Conservation (phyloP, 306 rosid genomes). For the Dryas drummondii region DNA sequence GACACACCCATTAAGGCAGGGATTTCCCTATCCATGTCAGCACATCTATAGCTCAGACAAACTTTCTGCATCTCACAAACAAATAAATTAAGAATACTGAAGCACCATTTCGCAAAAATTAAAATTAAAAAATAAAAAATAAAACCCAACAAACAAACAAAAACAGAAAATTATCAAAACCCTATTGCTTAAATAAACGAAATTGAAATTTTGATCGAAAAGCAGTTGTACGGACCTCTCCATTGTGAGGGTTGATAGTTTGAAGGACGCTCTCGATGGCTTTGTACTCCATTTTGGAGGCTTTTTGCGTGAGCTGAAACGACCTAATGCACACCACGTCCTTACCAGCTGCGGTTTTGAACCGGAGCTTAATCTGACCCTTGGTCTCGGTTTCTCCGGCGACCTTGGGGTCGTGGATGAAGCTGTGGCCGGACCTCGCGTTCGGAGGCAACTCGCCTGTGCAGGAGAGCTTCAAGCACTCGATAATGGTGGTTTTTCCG, state of each 20-base stretch:
- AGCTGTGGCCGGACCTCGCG: constrained; percentile 95
- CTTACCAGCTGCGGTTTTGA: constrained; percentile 82
- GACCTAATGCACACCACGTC: constrained; percentile 91
- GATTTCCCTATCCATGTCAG: constrained; percentile 89
- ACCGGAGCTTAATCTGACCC: constrained; percentile 92
- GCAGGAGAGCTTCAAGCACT: constrained; percentile 96
- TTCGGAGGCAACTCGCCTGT: constrained; percentile 96
- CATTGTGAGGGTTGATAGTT: constrained; percentile 85
- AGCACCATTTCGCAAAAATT: too few relatives aligned
- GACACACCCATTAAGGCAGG: constrained; percentile 98
- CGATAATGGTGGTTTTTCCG: constrained; percentile 91
- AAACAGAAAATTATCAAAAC: neutral
- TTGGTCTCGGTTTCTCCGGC: constrained; percentile 96
- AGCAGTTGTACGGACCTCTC: constrained; percentile 51
- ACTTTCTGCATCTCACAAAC: constrained; percentile 55
- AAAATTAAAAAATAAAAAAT: neutral
- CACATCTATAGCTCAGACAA: constrained; percentile 94
- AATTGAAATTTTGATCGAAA: neutral
- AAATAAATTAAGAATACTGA: neutral
- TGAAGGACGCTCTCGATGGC: constrained; percentile 97
- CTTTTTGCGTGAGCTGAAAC: constrained; percentile 91
- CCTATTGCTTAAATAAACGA: neutral
- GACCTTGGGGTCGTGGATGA: constrained; percentile 97
- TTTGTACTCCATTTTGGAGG: constrained; percentile 91
- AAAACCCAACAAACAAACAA: neutral